Percentiles rank a stretch among this genome's conserved stretches.
Evolutionary conservation across 2,329 filamentous ascomycete genomes (phyloP).

Genomic region (Monosporascus sp.): DNA sequence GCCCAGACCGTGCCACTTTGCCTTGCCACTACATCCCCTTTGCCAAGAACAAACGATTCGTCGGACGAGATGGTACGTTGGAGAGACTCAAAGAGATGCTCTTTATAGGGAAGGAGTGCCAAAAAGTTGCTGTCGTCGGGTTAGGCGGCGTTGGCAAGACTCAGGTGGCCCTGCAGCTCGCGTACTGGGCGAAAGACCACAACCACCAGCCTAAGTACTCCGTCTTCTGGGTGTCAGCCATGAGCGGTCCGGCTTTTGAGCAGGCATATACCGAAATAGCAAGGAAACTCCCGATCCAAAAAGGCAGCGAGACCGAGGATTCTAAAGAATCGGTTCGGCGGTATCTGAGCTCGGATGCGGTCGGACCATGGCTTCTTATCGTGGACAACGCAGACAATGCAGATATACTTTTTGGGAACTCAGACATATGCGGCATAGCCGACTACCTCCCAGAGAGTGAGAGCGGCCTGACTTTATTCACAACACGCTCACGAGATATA

Average conservation of each 20-base stretch:
- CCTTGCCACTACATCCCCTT: not conserved
- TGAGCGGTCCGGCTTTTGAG: slow-evolving; percentile 31
- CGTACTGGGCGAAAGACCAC: slow-evolving; percentile 28
- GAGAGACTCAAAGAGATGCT: not conserved
- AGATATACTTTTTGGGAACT: slow-evolving; percentile 16
- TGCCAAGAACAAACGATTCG: not conserved
- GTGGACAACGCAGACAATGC: slow-evolving; percentile 37
- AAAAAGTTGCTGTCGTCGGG: slow-evolving; percentile 24
- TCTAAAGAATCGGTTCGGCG: slow-evolving; percentile 53
- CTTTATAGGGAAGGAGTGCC: not conserved
- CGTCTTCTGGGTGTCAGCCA: slow-evolving; percentile 39
- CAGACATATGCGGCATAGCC: slow-evolving; percentile 7
- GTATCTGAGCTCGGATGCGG: slow-evolving; percentile 20
- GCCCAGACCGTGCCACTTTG: no score
- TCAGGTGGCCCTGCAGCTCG: slow-evolving; percentile 33
- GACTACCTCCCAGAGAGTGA: slow-evolving; percentile 28
- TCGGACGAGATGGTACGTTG: not conserved
- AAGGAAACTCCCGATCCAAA: slow-evolving; percentile 23
- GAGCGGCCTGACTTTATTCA: slow-evolving; percentile 29
- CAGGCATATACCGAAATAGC: slow-evolving; percentile 31
- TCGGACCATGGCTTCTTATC: slow-evolving; percentile 33
- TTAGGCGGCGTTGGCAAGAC: slow-evolving; percentile 39
- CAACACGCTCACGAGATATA: slow-evolving; percentile 28
- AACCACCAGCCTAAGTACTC: slow-evolving; percentile 27
- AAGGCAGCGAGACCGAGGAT: slow-evolving; percentile 43